These are phyloP conservation scores for Stevia rebaudiana DNA, from an alignment of 140 eudicot genomes.

Conservation along the genomic window DNA sequence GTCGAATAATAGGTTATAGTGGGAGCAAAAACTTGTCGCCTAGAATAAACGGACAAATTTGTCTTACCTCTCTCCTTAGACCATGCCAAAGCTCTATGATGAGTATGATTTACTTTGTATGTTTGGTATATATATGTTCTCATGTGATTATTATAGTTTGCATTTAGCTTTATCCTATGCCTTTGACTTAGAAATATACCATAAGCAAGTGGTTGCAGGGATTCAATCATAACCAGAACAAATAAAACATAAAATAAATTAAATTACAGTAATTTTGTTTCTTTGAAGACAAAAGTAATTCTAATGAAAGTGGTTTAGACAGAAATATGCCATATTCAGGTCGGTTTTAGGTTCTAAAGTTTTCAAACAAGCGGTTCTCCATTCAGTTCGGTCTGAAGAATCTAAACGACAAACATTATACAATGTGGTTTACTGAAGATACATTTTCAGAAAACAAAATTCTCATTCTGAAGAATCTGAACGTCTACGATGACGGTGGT, in stretches of 20 bases:
- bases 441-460: background rate
- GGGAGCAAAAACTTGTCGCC: too few relatives aligned
- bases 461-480: slow-evolving; percentile 16
- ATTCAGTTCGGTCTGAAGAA: background rate
- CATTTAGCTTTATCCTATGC: background rate
- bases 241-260: background rate
- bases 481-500: slow-evolving; percentile 25
- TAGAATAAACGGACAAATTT: too few relatives aligned
- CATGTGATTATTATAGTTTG: background rate
- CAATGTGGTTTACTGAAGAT: slow-evolving; percentile 7
- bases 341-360: background rate
- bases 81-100: too few relatives aligned
- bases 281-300: background rate
- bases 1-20: too few relatives aligned
- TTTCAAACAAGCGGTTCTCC: background rate
- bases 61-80: too few relatives aligned
- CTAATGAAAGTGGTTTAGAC: background rate
- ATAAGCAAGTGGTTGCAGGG: background rate
- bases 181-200: background rate
- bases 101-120: too few relatives aligned
- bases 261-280: background rate
- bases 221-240: background rate
- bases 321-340: background rate
- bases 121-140: too few relatives aligned
- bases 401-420: background rate